Base-by-base conservation (phyloP, 495 filamentous ascomycete species). In the Podospora pseudopauciseta region DNA sequence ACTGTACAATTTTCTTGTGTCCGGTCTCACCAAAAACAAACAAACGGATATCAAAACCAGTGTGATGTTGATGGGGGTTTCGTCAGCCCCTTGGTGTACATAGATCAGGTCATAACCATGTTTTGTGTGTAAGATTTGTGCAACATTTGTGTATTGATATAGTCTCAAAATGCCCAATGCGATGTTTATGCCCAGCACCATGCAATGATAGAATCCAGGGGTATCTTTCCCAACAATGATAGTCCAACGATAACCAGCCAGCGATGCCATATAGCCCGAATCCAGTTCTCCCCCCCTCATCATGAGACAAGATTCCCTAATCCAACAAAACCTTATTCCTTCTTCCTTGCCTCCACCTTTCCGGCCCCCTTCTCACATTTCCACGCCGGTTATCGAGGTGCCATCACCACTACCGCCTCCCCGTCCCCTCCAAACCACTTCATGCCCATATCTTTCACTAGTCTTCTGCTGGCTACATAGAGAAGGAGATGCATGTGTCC, bases 401-500 rank as follows among this genome's bases (percentile, higher is more conserved):
- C 74, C 78, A 85, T 81, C 13, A 71, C 71, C 13, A 86, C 73
- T 2, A 89, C 80, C 1, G 78, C 77, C 56, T 80, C 70, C n/a
- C 86, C 87, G 7, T 79, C 76, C 0, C 77, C 80, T 73, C 85
- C 89, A 62, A 86, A 72, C 90, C 90, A 92, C 62, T 77, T 73
- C 26, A 81, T 78, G 0, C 85, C 86, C 62, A 83, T 83, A 18
- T 78, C 78, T 39, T 82, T 78, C 19, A 90, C 79, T 65, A 81
- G 79, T 20, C 87, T 78, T 68, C 86, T 83, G 71, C 86, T 91
- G 0, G 86, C 86, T 6, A 92, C 69, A 68, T 87, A 91, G 2
- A 92, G 68, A 18, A 92, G 68, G 1, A 91, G 73, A 69, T 89
- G 92, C 49, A 91, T 76, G 70, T 93, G 86, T 39, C 81, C 78